Conservation (phyloP, 2,329 filamentous ascomycete species). For the Colletotrichum liaoningense region DNA sequence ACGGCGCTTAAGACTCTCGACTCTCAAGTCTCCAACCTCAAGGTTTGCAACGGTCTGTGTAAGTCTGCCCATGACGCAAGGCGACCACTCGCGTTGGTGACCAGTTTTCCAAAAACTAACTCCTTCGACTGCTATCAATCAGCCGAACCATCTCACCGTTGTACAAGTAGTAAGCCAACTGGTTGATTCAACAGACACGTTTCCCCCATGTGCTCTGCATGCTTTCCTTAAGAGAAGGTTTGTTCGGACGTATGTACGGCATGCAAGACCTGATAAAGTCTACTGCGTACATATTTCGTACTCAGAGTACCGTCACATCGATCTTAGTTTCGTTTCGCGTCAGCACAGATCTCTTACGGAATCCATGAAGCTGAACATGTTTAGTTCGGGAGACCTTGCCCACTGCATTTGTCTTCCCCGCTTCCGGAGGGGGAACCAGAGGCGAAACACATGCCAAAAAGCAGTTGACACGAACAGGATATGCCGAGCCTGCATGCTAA, state of each 20-base stretch:
- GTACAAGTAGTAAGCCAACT: neutral
- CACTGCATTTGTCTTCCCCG: neutral
- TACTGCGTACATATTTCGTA: neutral
- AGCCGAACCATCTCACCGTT: neutral
- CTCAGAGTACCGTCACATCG: neutral
- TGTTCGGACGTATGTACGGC: neutral
- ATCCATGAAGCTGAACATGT: neutral
- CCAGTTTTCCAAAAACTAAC: neutral
- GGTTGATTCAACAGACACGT: neutral
- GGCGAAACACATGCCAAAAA: neutral
- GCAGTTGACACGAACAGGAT: neutral
- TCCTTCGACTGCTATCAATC: neutral
- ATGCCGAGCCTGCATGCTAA: neutral
- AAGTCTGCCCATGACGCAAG: neutral
- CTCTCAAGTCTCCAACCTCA: neutral
- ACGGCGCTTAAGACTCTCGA: neutral
- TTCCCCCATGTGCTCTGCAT: neutral
- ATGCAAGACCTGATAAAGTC: neutral
- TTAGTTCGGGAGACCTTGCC: neutral
- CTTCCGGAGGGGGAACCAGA: neutral
- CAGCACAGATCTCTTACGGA: neutral
- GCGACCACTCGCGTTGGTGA: neutral
- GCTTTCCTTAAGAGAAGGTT: neutral
- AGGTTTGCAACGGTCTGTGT: constrained; percentile 1
- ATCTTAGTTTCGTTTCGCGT: neutral